phyloP scores from a whole-genome alignment of 208 protist species.

The Borovskyia barvae region DNA sequence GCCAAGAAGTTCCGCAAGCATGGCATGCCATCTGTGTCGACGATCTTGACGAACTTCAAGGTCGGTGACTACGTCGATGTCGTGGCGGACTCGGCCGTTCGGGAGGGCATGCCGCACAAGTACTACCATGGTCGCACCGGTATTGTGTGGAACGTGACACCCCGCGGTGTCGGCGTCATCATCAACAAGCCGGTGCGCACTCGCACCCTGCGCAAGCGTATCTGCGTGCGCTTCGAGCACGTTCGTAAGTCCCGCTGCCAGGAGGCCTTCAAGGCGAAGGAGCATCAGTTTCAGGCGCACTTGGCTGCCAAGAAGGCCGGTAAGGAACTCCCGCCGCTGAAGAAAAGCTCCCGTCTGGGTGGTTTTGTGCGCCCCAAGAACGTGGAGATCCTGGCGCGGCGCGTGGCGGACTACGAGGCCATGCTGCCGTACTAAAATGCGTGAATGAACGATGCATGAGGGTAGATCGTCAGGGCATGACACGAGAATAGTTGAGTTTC shows the following conservation, averaged over 20 bases:
- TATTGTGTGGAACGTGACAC: slow-evolving; percentile 99
- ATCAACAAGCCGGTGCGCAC: slow-evolving; percentile 98
- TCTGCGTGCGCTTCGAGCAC: slow-evolving; percentile 99
- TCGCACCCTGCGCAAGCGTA: slow-evolving; percentile 98
- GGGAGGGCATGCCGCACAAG: slow-evolving; percentile 99
- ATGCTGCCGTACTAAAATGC: slow-evolving; percentile 49
- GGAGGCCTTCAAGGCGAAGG: slow-evolving; percentile 88
- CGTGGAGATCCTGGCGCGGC: slow-evolving; percentile 79
- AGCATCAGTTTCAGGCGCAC: slow-evolving; percentile 73
- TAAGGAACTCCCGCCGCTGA: slow-evolving; percentile 63
- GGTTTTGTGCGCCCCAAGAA: slow-evolving; percentile 71
- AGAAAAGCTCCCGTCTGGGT: slow-evolving; percentile 74
- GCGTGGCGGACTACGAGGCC: slow-evolving; percentile 52
- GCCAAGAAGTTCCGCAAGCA: slow-evolving; percentile 76
- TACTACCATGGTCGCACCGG: slow-evolving; percentile 99
- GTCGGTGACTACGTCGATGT: slow-evolving; percentile 99
- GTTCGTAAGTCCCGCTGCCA: slow-evolving; percentile 93
- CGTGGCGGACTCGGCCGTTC: slow-evolving; percentile 96
- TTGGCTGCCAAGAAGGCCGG: slow-evolving; percentile 80
- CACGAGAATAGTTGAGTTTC: neutral
- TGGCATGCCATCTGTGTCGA: slow-evolving; percentile 91
- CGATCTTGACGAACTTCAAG: slow-evolving; percentile 97
- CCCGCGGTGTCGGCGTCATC: slow-evolving; percentile 98
- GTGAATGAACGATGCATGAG: too few relatives aligned
- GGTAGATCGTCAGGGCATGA: too few relatives aligned